These are phyloP conservation scores for Phytophthora foliorum DNA, from an alignment of 352 stramenopile genomes.

Conservation along the genomic window DNA sequence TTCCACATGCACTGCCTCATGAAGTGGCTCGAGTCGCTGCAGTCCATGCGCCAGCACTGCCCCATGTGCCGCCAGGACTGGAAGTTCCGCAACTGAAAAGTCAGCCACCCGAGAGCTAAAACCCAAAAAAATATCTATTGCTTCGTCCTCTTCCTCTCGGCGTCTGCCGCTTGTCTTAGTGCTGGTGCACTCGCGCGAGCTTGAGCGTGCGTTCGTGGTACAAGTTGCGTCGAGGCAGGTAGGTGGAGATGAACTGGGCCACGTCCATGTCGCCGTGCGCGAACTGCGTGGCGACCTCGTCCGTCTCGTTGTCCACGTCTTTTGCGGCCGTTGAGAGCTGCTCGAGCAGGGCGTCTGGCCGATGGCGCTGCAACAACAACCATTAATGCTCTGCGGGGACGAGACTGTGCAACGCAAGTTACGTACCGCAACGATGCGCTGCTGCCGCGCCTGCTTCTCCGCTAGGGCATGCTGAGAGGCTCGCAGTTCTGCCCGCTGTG, in stretches of 20 bases:
- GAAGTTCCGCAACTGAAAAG: constrained; percentile 79
- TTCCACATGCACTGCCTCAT: constrained; percentile 96
- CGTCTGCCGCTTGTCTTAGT: constrained; percentile 34
- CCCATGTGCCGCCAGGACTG: constrained; percentile 92
- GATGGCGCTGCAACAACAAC: constrained; percentile 57
- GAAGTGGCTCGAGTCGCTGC: constrained; percentile 92
- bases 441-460: constrained; percentile 77
- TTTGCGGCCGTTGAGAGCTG: constrained; percentile 71
- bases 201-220: constrained; percentile 86
- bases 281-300: constrained; percentile 81
- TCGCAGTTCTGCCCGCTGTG: constrained; percentile 57
- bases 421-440: constrained; percentile 73
- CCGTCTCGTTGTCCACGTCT: constrained; percentile 69
- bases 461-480: constrained; percentile 64
- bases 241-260: constrained; percentile 69
- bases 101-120: constrained; percentile 7
- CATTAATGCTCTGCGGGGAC: neutral
- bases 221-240: constrained; percentile 70
- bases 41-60: constrained; percentile 85
- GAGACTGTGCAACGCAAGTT: neutral
- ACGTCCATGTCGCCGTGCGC: constrained; percentile 80
- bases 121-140: constrained; percentile 32
- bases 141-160: constrained; percentile 3
- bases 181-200: constrained; percentile 72
- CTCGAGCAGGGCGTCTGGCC: constrained; percentile 75